Conservation (phyloP, 1,284 basidiomycete genomes). For the Marasmius oreades region DNA sequence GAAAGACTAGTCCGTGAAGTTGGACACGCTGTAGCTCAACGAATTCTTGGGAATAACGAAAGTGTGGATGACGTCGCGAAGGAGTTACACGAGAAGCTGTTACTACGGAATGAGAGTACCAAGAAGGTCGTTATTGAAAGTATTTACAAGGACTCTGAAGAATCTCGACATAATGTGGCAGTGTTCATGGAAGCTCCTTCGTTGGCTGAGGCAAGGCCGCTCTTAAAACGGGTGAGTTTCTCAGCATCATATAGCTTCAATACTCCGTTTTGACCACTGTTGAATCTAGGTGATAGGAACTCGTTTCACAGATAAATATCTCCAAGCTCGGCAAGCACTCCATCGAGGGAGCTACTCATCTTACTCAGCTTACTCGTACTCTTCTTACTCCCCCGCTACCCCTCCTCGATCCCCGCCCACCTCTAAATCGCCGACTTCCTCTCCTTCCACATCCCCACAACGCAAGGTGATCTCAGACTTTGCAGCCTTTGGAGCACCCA, state of each 20-base stretch:
- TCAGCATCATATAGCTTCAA: neutral
- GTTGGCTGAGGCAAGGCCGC: constrained; percentile 73
- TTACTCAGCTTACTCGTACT: constrained; percentile 37
- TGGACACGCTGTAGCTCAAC: constrained; percentile 88
- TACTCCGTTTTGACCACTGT: neutral
- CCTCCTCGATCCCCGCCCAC: constrained; percentile 41
- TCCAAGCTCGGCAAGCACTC: constrained; percentile 65
- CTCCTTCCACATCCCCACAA: constrained; percentile 48
- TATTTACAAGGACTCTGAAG: constrained; percentile 89
- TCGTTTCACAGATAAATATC: constrained; percentile 92
- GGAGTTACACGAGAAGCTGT: constrained; percentile 87
- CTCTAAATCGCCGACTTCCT: constrained; percentile 31
- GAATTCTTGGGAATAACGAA: constrained; percentile 86
- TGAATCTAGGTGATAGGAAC: constrained; percentile 76
- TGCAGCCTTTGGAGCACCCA: constrained; percentile 82
- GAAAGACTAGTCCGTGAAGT: constrained; percentile 94
- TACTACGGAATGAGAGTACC: constrained; percentile 93
- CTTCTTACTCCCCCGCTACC: constrained; percentile 48
- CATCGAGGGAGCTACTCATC: constrained; percentile 43
- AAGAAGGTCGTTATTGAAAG: constrained; percentile 96
- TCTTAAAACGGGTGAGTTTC: constrained; percentile 72
- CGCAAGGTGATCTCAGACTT: constrained; percentile 88
- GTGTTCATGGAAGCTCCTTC: constrained; percentile 79
- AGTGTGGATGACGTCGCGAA: constrained; percentile 95
- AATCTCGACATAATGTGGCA: constrained; percentile 87